Base-by-base conservation (phyloP, 176 grass and related monocot species). In the Eremochloa ophiuroides region DNA sequence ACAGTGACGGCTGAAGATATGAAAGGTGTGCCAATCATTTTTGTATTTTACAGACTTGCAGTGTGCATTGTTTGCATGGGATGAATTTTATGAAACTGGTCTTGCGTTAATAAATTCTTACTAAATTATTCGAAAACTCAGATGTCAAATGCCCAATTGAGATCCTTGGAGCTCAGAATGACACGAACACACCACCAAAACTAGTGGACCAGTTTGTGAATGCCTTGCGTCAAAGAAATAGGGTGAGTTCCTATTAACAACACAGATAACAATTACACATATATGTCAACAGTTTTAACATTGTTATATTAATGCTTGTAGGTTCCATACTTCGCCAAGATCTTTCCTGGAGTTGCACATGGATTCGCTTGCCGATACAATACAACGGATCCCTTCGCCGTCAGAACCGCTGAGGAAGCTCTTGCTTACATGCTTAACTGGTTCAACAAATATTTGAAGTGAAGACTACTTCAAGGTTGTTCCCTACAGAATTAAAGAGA, bases 331-430 rank as follows among this genome's bases (percentile, higher is more conserved):
- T 82, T 41, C 6, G 53, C 53, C 64, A 87, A 82, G 64, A 82
- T 82, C 51, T 87, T 87, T 51, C 72, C 50, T 8, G 42, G 65
- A 41, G 53, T 53, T 31, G 23, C 31, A 27, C 85, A 82, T 71
- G 73, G 85, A 18, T 87, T 87, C 55, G 79, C 85, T 40, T 82
- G 79, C 42, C 71, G 85, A 77, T 87, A 82, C 40, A 50, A 82
- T 20, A 38, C 25, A 0, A 87, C 16, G 3, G 35, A 82, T 42
- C 65, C 79, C 6, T 82, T 82, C 1, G 79, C 85, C 0, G 65
- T 87, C 25, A 63, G 62, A 76, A 77, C 29, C 4, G 85, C 55
- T 5, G 55, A 82, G 20, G 25, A 82, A 34, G 79, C 79, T 26
- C 79, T 87, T 23, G 79, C 55, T 23, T 71, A 62, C 4, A 87